Conservation (phyloP, 768 basidiomycete genomes). For the Kwoniella mangroviensis region DNA sequence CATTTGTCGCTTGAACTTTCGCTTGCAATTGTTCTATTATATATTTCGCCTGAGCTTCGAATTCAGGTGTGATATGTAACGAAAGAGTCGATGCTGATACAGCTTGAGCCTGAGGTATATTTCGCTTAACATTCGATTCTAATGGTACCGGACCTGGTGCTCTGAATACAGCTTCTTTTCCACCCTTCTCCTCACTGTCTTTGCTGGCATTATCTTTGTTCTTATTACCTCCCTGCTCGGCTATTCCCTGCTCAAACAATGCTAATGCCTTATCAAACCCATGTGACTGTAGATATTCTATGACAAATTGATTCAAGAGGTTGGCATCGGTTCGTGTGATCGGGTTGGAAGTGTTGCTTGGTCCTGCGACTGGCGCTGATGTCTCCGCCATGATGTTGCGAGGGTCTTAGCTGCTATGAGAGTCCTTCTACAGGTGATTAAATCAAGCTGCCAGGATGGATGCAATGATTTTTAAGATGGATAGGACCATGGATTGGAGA, state of each 20-base stretch:
- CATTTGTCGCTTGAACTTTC: slow-evolving; percentile 37
- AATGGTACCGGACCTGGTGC: slow-evolving; percentile 47
- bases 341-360: slow-evolving; percentile 30
- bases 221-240: slow-evolving; percentile 32
- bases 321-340: slow-evolving; percentile 35
- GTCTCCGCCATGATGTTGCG: slow-evolving; percentile 31
- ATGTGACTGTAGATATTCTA: slow-evolving; percentile 53
- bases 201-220: slow-evolving; percentile 22
- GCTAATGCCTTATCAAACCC: slow-evolving; percentile 48
- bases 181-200: slow-evolving; percentile 9
- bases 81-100: slow-evolving; percentile 51
- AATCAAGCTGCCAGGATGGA: background rate
- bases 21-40: slow-evolving; percentile 52
- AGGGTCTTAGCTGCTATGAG: too few relatives aligned
- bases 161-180: slow-evolving; percentile 44
- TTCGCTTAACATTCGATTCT: slow-evolving; percentile 52
- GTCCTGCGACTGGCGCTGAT: slow-evolving; percentile 33
- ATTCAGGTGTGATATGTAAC: slow-evolving; percentile 53
- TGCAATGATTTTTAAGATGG: background rate
- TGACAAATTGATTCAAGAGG: slow-evolving; percentile 46
- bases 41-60: slow-evolving; percentile 55
- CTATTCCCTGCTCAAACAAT: slow-evolving; percentile 33
- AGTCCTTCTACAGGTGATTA: too few relatives aligned
- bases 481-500: background rate
- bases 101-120: slow-evolving; percentile 54